These are phyloP conservation scores for Sclerotinia minor DNA, from an alignment of 2,329 filamentous ascomycete species.

Conservation along the genomic window DNA sequence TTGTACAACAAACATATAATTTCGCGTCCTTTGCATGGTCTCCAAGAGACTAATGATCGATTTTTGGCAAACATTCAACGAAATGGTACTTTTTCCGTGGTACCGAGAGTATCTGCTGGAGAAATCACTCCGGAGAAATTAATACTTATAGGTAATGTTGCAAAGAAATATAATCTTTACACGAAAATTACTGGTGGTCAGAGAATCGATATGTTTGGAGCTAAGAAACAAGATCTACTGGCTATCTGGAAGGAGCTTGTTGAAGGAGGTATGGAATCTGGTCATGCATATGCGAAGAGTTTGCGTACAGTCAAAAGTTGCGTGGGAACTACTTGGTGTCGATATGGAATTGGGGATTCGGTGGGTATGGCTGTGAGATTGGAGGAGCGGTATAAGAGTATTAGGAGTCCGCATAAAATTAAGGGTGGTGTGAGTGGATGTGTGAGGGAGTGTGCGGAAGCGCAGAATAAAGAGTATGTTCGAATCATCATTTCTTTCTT, in stretches of 20 bases:
- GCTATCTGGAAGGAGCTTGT: slow-evolving; percentile 80
- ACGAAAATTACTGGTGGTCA: slow-evolving; percentile 92
- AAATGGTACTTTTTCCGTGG: slow-evolving; percentile 86
- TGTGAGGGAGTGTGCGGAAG: slow-evolving; percentile 89
- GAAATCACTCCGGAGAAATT: slow-evolving; percentile 88
- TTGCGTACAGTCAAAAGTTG: slow-evolving; percentile 89
- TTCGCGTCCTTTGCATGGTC: slow-evolving; percentile 65
- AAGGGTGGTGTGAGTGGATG: slow-evolving; percentile 90
- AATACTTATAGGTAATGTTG: slow-evolving; percentile 79
- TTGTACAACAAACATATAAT: slow-evolving; percentile 84
- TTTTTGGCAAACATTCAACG: slow-evolving; percentile 89
- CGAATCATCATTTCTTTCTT: neutral
- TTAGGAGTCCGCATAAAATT: slow-evolving; percentile 85
- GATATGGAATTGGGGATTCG: slow-evolving; percentile 84
- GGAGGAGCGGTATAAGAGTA: slow-evolving; percentile 89
- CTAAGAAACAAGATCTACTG: slow-evolving; percentile 80
- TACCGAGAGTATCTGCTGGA: slow-evolving; percentile 78
- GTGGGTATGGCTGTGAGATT: slow-evolving; percentile 86
- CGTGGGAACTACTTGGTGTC: slow-evolving; percentile 88
- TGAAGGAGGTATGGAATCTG: slow-evolving; percentile 84
- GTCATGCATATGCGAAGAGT: slow-evolving; percentile 88
- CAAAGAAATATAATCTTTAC: slow-evolving; percentile 81
- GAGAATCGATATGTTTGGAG: slow-evolving; percentile 90
- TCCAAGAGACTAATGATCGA: slow-evolving; percentile 89
- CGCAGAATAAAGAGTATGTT: slow-evolving; percentile 82